Conservation (phyloP, 1,139 yeast genomes). For the Kazachstania sp. region DNA sequence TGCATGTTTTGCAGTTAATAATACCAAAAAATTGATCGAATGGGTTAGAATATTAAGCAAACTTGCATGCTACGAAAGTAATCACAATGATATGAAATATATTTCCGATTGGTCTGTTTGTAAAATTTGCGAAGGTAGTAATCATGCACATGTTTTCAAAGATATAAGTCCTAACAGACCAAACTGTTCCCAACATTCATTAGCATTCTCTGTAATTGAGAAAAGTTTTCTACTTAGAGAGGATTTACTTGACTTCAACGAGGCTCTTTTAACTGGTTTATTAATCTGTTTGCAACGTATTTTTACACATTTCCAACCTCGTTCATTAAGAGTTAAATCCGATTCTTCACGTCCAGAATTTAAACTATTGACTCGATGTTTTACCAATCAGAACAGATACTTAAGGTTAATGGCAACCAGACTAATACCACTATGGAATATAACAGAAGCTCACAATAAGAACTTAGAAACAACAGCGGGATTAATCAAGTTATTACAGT, state of each 20-base stretch:
- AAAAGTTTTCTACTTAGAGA: constrained; percentile 17
- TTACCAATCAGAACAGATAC: constrained; percentile 39
- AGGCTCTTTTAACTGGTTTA: constrained; percentile 35
- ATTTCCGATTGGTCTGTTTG: constrained; percentile 29
- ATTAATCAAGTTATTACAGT: constrained; percentile 22
- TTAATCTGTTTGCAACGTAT: constrained; percentile 41
- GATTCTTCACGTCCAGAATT: constrained; percentile 13
- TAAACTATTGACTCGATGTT: constrained; percentile 22
- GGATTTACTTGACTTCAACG: constrained; percentile 18
- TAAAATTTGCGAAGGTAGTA: constrained; percentile 34
- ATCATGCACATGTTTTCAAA: constrained; percentile 14
- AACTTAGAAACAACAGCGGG: constrained; percentile 24
- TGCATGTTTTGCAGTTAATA: constrained; percentile 13
- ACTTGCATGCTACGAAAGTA: constrained; percentile 20
- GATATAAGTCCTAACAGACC: constrained; percentile 29
- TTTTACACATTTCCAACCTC: constrained; percentile 43
- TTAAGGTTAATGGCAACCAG: constrained; percentile 42
- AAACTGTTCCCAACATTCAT: constrained; percentile 12
- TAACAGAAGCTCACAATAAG: constrained; percentile 15
- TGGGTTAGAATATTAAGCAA: constrained; percentile 18
- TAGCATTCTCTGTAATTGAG: constrained; percentile 23
- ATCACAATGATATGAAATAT: background rate
- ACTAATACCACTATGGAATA: constrained; percentile 28
- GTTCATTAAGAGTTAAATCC: constrained; percentile 20
- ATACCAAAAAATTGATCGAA: constrained; percentile 10